A percentile compares a stretch with the other conserved stretches of the same genome.
Evolutionary conservation across 2,329 filamentous ascomycete species (phyloP).

Genomic region (Paraphoma chrysanthemicola): DNA sequence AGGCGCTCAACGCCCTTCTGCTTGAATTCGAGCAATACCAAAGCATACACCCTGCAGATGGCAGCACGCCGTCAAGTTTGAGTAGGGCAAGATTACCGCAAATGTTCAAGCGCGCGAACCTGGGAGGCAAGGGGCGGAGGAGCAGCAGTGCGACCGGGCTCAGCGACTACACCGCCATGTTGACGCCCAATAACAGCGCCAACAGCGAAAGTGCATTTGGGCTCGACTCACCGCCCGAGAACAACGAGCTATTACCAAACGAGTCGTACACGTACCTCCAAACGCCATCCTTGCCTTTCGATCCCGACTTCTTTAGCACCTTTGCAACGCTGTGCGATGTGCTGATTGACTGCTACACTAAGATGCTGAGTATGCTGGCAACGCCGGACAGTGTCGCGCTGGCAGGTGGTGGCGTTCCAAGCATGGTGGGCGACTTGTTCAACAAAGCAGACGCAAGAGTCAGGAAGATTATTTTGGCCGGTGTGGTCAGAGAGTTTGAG

Average conservation of each 20-base stretch:
- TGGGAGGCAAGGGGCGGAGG: constrained; percentile 53
- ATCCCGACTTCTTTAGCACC: constrained; percentile 96
- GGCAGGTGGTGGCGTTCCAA: constrained; percentile 36
- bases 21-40: constrained; percentile 95
- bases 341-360: constrained; percentile 88
- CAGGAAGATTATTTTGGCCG: constrained; percentile 86
- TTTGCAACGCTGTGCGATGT: constrained; percentile 96
- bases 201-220: constrained; percentile 29
- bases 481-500: constrained; percentile 91
- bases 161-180: constrained; percentile 24
- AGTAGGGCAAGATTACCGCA: constrained; percentile 74
- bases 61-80: constrained; percentile 71
- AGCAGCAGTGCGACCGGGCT: constrained; percentile 66
- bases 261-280: constrained; percentile 89
- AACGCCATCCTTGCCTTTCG: constrained; percentile 92
- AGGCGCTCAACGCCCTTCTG: constrained; percentile 82
- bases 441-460: constrained; percentile 86
- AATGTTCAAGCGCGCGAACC: constrained; percentile 57
- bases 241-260: constrained; percentile 57
- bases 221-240: constrained; percentile 40
- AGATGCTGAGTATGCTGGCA: constrained; percentile 77
- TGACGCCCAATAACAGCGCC: constrained; percentile 26
- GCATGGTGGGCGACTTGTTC: constrained; percentile 78
- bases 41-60: constrained; percentile 80
- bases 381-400: constrained; percentile 62